A percentile compares a stretch with the other conserved stretches of the same genome.
These are phyloP conservation scores for Leishmania tropica DNA, from an alignment of 208 protist species.

Conservation along the genomic window DNA sequence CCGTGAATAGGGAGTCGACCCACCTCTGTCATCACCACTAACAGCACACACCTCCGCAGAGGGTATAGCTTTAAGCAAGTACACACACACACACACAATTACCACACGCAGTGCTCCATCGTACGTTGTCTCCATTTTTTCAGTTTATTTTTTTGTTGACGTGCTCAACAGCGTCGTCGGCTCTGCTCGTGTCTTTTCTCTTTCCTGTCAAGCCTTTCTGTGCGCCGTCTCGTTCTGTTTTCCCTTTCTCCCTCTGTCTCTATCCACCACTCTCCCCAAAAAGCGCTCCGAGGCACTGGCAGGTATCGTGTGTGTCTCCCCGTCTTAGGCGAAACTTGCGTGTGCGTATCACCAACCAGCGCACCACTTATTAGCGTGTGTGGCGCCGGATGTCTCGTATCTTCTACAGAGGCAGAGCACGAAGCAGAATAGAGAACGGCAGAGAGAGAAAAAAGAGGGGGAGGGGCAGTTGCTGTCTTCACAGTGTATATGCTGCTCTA, in stretches of 20 bases:
- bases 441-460: not conserved
- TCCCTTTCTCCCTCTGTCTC: not conserved
- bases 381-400: not conserved
- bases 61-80: not conserved
- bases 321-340: not conserved
- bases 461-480: not conserved
- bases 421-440: not conserved
- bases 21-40: not conserved
- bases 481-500: not conserved
- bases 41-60: not conserved
- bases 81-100: not conserved
- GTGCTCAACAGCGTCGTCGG: not conserved
- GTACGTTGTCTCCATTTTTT: not conserved
- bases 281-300: not conserved
- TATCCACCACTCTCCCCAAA: not conserved
- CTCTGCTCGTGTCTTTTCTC: conserved; percentile 1
- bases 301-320: not conserved
- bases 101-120: not conserved
- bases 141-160: conserved; percentile 5
- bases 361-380: not conserved
- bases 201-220: not conserved
- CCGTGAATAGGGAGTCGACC: not conserved
- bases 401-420: not conserved
- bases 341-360: not conserved
- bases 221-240: not conserved